Percentiles rank a stretch among this genome's conserved stretches.
These are phyloP conservation scores for Cladosporium sp. DNA, from an alignment of 2,329 filamentous ascomycete genomes.

Conservation along the genomic window DNA sequence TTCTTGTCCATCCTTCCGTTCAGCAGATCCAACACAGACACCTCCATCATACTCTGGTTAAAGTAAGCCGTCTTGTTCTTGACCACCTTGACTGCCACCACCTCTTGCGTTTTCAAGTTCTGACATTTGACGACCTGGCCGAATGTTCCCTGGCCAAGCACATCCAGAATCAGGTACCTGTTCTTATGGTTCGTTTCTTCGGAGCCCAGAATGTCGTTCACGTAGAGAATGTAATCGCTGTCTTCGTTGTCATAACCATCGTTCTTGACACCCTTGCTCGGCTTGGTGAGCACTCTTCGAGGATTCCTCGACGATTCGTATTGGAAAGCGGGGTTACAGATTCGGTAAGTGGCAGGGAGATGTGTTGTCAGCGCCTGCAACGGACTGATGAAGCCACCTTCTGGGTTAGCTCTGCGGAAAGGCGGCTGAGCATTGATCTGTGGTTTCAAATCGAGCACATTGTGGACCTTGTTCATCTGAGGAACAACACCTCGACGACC, in stretches of 20 bases:
- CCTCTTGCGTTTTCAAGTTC: conserved; percentile 96
- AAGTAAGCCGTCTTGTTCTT: conserved; percentile 99
- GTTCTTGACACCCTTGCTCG: conserved; percentile 97
- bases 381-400: conserved; percentile 96
- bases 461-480: conserved; percentile 77
- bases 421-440: conserved; percentile 83
- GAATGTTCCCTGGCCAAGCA: conserved; percentile 94
- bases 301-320: conserved; percentile 98
- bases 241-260: conserved; percentile 99
- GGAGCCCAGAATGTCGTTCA: conserved; percentile 96
- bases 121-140: conserved; percentile 99
- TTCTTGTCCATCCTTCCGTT: conserved; percentile 99
- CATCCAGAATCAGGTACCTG: conserved; percentile 93
- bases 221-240: conserved; percentile 97
- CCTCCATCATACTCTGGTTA: conserved; percentile 99
- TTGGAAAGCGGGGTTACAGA: conserved; percentile 97
- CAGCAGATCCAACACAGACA: conserved; percentile 91
- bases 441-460: conserved; percentile 69
- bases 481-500: conserved; percentile 64
- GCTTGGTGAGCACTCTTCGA: conserved; percentile 91
- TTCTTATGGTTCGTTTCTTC: conserved; percentile 99
- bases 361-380: conserved; percentile 93
- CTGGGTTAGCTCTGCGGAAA: conserved; percentile 89
- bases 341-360: conserved; percentile 90
- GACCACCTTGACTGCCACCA: conserved; percentile 97